These are phyloP conservation scores for Medicago arabica DNA, from an alignment of 306 rosid genomes.

Conservation along the genomic window DNA sequence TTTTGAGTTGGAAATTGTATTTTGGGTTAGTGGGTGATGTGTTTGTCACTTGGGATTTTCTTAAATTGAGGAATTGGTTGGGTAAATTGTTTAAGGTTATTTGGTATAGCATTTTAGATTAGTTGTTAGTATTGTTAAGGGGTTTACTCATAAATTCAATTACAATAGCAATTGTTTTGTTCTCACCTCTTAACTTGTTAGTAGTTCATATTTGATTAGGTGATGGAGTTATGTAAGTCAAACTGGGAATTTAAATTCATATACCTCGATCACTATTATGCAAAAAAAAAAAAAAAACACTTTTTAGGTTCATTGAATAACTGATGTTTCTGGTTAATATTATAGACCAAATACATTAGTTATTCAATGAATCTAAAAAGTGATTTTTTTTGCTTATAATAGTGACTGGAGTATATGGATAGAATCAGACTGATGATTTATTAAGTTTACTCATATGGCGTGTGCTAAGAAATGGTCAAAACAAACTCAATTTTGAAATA, in stretches of 20 bases:
- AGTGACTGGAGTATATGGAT: no score
- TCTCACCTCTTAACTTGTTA: background rate
- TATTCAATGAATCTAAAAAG: no score
- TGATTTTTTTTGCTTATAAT: no score
- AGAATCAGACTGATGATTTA: no score
- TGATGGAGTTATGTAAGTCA: background rate
- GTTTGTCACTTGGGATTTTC: conserved; percentile 15
- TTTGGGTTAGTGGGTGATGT: background rate
- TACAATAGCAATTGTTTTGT: background rate
- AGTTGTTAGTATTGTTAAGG: background rate
- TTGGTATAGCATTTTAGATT: conserved; percentile 22
- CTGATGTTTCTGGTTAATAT: no score
- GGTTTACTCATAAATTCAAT: conserved; percentile 14
- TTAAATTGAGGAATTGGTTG: conserved; percentile 22
- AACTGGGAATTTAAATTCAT: background rate
- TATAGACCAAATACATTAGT: no score
- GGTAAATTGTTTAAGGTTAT: conserved; percentile 11
- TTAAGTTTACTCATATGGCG: no score
- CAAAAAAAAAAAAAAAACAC: no score
- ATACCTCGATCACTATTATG: no score
- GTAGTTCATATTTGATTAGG: background rate
- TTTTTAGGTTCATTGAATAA: no score
- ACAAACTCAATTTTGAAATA: conserved; percentile 28
- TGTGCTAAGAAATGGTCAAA: background rate
- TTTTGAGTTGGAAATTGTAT: background rate